Percentiles rank a stretch among this genome's conserved stretches.
Conservation (phyloP, 768 basidiomycete genomes). For the Gymnopilus dilepis region DNA sequence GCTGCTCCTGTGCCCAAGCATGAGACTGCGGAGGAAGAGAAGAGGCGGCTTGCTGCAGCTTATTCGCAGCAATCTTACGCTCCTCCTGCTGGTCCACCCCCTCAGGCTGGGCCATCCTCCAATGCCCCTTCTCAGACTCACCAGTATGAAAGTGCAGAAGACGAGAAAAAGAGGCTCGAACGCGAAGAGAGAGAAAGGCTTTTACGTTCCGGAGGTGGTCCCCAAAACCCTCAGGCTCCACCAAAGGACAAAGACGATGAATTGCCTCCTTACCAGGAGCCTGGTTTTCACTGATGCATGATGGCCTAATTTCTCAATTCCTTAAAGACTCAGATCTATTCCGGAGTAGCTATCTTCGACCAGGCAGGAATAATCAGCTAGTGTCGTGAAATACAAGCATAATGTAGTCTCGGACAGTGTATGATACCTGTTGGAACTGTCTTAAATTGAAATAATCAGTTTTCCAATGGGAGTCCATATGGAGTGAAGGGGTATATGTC, state of each 20-base stretch:
- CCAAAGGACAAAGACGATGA: constrained; percentile 46
- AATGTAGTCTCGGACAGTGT: not conserved
- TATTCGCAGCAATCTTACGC: constrained; percentile 38
- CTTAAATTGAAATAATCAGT: too few species aligned
- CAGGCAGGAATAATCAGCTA: not conserved
- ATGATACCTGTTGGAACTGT: not conserved
- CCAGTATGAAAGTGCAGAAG: constrained; percentile 56
- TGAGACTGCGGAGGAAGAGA: constrained; percentile 68
- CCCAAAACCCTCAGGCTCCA: constrained; percentile 15
- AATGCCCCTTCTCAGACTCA: constrained; percentile 13
- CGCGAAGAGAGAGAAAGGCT: constrained; percentile 70
- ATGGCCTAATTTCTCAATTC: not conserved
- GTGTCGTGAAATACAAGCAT: not conserved
- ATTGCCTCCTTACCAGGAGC: constrained; percentile 55
- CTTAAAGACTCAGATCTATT: not conserved
- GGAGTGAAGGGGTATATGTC: constrained; percentile 2
- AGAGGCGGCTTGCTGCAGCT: constrained; percentile 53
- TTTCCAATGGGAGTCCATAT: not conserved
- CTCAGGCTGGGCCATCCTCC: not conserved
- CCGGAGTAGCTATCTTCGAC: not conserved
- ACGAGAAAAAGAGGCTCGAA: constrained; percentile 65
- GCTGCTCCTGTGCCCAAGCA: constrained; percentile 33
- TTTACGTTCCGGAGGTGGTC: constrained; percentile 32
- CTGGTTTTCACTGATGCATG: constrained; percentile 21
- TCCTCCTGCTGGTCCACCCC: constrained; percentile 8